Evolutionary conservation across 2,329 filamentous ascomycete genomes (phyloP).

Genomic region (Fusarium sp.): DNA sequence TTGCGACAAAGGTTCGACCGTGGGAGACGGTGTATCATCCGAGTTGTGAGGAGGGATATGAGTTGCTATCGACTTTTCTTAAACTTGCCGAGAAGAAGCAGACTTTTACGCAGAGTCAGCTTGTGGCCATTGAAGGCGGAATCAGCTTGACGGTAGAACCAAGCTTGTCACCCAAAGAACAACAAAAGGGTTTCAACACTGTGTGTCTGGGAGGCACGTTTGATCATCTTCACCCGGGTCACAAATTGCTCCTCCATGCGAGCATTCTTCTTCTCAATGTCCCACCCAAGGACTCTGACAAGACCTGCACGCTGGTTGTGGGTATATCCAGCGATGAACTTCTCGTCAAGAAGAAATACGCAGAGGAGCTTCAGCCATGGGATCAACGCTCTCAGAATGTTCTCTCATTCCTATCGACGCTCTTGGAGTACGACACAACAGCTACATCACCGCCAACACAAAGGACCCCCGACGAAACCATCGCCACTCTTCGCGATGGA

Average conservation of each 20-base stretch:
- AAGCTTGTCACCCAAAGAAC: background rate
- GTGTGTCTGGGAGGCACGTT: constrained; percentile 94
- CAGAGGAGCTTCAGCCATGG: constrained; percentile 85
- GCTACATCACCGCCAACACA: constrained; percentile 20
- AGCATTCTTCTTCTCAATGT: constrained; percentile 77
- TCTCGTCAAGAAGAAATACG: constrained; percentile 88
- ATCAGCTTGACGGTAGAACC: constrained; percentile 53
- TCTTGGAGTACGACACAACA: constrained; percentile 58
- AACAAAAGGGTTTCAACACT: constrained; percentile 40
- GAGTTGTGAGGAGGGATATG: constrained; percentile 72
- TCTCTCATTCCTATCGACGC: constrained; percentile 77
- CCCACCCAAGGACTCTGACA: constrained; percentile 50
- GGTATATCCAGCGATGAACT: constrained; percentile 91
- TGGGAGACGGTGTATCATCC: constrained; percentile 76
- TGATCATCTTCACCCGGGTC: constrained; percentile 93
- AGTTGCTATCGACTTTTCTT: constrained; percentile 63
- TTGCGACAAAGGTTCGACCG: constrained; percentile 63
- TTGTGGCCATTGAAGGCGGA: constrained; percentile 64
- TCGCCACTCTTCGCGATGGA: constrained; percentile 67
- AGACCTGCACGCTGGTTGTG: constrained; percentile 73
- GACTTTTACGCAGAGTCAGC: constrained; percentile 60
- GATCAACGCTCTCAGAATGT: constrained; percentile 75
- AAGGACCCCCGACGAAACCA: constrained; percentile 43
- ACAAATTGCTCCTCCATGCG: constrained; percentile 96
- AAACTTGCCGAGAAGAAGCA: constrained; percentile 59